phyloP scores from a whole-genome alignment of 768 basidiomycete species.

The Jaapia argillacea region DNA sequence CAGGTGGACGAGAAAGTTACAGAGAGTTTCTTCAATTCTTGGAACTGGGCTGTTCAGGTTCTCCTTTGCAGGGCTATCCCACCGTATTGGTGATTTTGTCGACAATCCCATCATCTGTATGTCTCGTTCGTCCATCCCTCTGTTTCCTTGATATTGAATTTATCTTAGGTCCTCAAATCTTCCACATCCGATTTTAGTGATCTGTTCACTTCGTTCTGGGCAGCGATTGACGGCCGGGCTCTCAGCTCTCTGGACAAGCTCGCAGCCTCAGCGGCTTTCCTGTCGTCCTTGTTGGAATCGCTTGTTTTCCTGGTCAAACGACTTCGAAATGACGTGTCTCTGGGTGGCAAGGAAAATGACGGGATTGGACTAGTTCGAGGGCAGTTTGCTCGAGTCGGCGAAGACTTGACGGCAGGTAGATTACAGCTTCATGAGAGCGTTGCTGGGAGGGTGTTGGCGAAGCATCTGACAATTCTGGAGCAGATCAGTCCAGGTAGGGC shows the following conservation, averaged over 20 bases:
- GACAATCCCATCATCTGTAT: conserved; percentile 62
- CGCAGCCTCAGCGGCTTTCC: conserved; percentile 51
- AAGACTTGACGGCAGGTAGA: conserved; percentile 29
- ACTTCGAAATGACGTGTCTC: conserved; percentile 13
- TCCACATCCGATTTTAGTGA: conserved; percentile 24
- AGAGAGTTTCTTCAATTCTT: conserved; percentile 73
- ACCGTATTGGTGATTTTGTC: conserved; percentile 72
- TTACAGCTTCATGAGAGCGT: conserved; percentile 37
- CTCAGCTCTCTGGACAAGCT: conserved; percentile 46
- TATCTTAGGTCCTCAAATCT: conserved; percentile 9
- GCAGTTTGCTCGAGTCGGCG: conserved; percentile 40
- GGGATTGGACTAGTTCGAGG: conserved; percentile 26
- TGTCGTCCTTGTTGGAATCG: conserved; percentile 63
- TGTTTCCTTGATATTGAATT: conserved; percentile 13
- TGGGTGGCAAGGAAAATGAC: conserved; percentile 5
- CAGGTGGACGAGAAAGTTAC: conserved; percentile 38
- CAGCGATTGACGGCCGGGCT: conserved; percentile 61
- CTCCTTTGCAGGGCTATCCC: conserved; percentile 74
- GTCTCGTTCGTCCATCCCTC: conserved; percentile 12
- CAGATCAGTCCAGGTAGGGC: neutral
- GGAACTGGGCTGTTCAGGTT: conserved; percentile 66
- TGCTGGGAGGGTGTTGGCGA: conserved; percentile 32
- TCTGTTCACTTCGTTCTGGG: conserved; percentile 76
- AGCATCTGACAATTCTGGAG: conserved; percentile 20
- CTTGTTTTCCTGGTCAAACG: conserved; percentile 45